These are phyloP conservation scores for Salvia rosmarinus DNA, from an alignment of 257 asterid genomes.

Conservation along the genomic window DNA sequence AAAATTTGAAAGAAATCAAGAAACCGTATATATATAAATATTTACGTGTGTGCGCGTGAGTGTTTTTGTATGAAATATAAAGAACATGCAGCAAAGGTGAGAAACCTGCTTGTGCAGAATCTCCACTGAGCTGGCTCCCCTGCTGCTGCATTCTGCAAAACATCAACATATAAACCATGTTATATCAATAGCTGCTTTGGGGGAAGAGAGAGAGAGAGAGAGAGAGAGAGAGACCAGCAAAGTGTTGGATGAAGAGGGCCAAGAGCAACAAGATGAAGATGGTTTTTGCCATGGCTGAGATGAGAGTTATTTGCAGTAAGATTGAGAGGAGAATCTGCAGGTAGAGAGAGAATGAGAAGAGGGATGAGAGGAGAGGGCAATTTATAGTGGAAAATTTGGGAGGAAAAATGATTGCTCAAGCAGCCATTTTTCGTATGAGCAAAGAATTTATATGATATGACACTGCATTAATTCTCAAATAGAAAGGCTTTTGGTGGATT, in stretches of 20 bases:
- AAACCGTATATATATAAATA: neutral
- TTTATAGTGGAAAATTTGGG: constrained; percentile 21
- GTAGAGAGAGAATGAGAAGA: constrained; percentile 8
- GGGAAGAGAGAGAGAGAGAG: constrained; percentile 25
- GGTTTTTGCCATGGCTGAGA: constrained; percentile 37
- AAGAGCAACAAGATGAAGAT: constrained; percentile 42
- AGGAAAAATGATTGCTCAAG: constrained; percentile 38
- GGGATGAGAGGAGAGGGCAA: neutral
- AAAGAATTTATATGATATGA: constrained; percentile 30
- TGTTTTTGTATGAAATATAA: too few species aligned
- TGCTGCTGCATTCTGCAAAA: constrained; percentile 53
- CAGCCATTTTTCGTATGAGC: constrained; percentile 34
- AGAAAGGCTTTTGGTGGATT: constrained; percentile 18
- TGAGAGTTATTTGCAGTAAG: neutral
- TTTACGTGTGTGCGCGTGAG: too few species aligned
- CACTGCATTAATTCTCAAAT: constrained; percentile 23
- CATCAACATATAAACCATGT: neutral
- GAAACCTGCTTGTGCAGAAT: constrained; percentile 41
- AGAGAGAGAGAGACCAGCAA: constrained; percentile 43
- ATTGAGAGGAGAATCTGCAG: neutral
- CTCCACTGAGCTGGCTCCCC: constrained; percentile 35
- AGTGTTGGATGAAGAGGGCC: constrained; percentile 32
- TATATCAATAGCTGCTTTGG: neutral
- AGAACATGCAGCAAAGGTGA: constrained; percentile 4
- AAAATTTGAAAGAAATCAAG: constrained; percentile 1